A percentile compares a stretch with the other conserved stretches of the same genome.
Evolutionary conservation across 768 basidiomycete species (phyloP).

Genomic region (Pholiota conissans): DNA sequence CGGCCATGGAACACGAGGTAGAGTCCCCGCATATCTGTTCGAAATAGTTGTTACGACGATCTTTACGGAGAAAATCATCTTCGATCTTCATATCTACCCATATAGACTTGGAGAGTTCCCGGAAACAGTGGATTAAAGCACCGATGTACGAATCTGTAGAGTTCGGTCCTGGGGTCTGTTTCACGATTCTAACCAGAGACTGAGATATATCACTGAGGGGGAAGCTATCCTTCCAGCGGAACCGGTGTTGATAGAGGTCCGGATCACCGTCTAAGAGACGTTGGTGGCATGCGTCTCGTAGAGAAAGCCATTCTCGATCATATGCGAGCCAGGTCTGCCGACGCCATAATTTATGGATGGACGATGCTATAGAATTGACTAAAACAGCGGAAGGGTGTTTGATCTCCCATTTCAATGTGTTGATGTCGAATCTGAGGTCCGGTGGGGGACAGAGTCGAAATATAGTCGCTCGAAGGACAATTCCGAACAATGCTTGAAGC

Average conservation of each 20-base stretch:
- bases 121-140: constrained; percentile 17
- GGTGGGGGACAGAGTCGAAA: constrained; percentile 1
- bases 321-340: background rate
- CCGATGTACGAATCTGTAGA: constrained; percentile 9
- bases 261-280: background rate
- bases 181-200: constrained; percentile 4
- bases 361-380: background rate
- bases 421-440: background rate
- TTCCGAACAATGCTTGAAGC: background rate
- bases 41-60: background rate
- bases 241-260: background rate
- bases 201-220: constrained; percentile 14
- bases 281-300: constrained; percentile 5
- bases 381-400: background rate
- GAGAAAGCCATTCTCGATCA: background rate
- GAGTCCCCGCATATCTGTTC: background rate
- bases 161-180: background rate
- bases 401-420: background rate
- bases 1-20: background rate
- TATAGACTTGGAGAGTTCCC: constrained; percentile 10
- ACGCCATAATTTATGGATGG: background rate
- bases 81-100: background rate
- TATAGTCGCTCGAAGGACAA: background rate
- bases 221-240: background rate
- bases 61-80: background rate